These are phyloP conservation scores for Puccinia polysora DNA, from an alignment of 1,284 basidiomycete genomes.

Conservation along the genomic window DNA sequence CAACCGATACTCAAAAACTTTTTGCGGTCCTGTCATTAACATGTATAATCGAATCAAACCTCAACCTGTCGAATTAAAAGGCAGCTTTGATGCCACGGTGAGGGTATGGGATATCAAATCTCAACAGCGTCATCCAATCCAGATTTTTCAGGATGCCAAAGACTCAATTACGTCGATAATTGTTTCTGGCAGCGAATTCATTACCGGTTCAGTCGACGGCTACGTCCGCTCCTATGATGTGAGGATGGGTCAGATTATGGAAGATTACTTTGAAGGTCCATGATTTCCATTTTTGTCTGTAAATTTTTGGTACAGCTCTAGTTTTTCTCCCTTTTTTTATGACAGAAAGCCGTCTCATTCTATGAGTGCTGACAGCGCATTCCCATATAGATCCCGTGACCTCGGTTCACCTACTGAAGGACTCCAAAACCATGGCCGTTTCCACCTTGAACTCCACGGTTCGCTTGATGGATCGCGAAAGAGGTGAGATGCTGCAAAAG, in stretches of 20 bases:
- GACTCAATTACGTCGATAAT: slow-evolving; percentile 79
- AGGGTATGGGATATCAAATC: slow-evolving; percentile 59
- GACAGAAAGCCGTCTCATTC: neutral
- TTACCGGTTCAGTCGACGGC: slow-evolving; percentile 84
- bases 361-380: neutral
- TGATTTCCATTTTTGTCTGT: slow-evolving; percentile 45
- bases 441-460: slow-evolving; percentile 77
- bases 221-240: slow-evolving; percentile 87
- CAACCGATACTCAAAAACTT: too few species aligned
- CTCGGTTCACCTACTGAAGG: slow-evolving; percentile 68
- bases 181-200: slow-evolving; percentile 64
- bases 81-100: slow-evolving; percentile 48
- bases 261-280: slow-evolving; percentile 82
- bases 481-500: slow-evolving; percentile 77
- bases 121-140: slow-evolving; percentile 75
- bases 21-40: too few species aligned
- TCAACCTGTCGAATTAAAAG: neutral
- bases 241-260: slow-evolving; percentile 77
- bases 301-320: neutral
- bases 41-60: too few species aligned
- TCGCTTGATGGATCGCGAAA: slow-evolving; percentile 75
- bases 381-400: slow-evolving; percentile 70
- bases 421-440: slow-evolving; percentile 72
- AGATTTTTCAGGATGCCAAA: slow-evolving; percentile 79
- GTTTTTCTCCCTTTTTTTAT: neutral